Conservation (phyloP, 2,329 filamentous ascomycete genomes). For the Pseudogymnoascus sp. region DNA sequence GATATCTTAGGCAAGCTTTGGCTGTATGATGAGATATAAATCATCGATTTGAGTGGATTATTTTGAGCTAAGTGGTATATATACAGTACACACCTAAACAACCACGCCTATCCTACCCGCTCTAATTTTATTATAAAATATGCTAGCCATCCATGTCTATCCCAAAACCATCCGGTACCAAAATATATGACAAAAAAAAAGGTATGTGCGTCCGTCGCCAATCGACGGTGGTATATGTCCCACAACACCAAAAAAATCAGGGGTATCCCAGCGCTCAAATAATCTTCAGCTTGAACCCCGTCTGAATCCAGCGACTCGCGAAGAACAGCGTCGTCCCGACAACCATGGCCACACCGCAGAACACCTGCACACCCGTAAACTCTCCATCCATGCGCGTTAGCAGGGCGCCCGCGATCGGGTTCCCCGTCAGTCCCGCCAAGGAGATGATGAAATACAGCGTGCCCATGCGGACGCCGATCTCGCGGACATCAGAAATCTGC, state of each 20-base stretch:
- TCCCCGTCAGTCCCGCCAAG: slow-evolving; percentile 59
- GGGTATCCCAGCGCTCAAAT: slow-evolving; percentile 16
- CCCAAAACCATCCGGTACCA: not conserved
- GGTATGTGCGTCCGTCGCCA: not conserved
- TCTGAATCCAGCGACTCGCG: slow-evolving; percentile 29
- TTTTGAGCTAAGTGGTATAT: not conserved
- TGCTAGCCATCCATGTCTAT: not conserved
- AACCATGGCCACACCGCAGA: slow-evolving; percentile 49
- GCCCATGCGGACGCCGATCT: slow-evolving; percentile 64
- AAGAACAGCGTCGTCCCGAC: slow-evolving; percentile 35
- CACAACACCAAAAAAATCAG: not conserved
- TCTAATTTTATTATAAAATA: not conserved
- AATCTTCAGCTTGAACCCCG: slow-evolving; percentile 19
- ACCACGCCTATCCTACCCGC: not conserved
- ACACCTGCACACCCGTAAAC: slow-evolving; percentile 48
- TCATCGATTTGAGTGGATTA: not conserved
- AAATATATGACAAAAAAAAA: not conserved
- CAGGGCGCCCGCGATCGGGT: slow-evolving; percentile 60
- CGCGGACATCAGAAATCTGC: slow-evolving; percentile 61
- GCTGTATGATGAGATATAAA: not conserved
- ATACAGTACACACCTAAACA: not conserved
- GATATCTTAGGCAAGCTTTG: not conserved
- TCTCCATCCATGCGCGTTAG: slow-evolving; percentile 45
- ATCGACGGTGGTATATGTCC: not conserved
- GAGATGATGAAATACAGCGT: slow-evolving; percentile 54